A percentile compares a stretch with the other conserved stretches of the same genome.
phyloP scores from a whole-genome alignment of 129 eudicot species.

The Daucus carota region DNA sequence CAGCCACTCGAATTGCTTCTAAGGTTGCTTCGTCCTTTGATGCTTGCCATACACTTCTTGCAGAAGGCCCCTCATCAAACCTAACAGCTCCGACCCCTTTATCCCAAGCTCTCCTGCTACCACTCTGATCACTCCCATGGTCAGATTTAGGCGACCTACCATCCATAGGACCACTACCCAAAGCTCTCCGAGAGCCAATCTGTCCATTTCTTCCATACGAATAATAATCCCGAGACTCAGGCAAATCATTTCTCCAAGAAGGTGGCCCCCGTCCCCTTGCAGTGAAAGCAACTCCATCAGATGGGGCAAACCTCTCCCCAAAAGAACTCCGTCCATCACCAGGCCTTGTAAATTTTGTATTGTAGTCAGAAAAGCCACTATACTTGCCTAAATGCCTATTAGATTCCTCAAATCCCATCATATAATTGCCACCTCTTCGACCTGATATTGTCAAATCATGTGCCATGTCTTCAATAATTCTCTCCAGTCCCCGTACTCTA shows the following conservation, averaged over 20 bases:
- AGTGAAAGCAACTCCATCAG: conserved; percentile 37
- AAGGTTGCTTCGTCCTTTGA: conserved; percentile 95
- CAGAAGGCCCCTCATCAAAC: conserved; percentile 97
- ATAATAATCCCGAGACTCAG: conserved; percentile 66
- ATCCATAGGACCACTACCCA: conserved; percentile 35
- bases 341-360: conserved; percentile 47
- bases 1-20: conserved; percentile 94
- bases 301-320: conserved; percentile 34
- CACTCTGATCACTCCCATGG: conserved; percentile 40
- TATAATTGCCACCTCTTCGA: conserved; percentile 57
- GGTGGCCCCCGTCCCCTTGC: conserved; percentile 58
- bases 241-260: conserved; percentile 65
- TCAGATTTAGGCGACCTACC: conserved; percentile 62
- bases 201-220: conserved; percentile 53
- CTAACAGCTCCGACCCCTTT: conserved; percentile 57
- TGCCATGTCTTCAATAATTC: conserved; percentile 97
- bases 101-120: conserved; percentile 79
- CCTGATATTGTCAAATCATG: conserved; percentile 69
- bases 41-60: conserved; percentile 99
- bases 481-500: conserved; percentile 91
- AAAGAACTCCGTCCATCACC: conserved; percentile 41
- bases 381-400: conserved; percentile 56
- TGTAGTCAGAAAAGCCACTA: conserved; percentile 60
- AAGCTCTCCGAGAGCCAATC: conserved; percentile 48
- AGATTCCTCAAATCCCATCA: conserved; percentile 74